Base-by-base conservation (phyloP, 2,329 filamentous ascomycete species). In the Aspergillus fischeri region DNA sequence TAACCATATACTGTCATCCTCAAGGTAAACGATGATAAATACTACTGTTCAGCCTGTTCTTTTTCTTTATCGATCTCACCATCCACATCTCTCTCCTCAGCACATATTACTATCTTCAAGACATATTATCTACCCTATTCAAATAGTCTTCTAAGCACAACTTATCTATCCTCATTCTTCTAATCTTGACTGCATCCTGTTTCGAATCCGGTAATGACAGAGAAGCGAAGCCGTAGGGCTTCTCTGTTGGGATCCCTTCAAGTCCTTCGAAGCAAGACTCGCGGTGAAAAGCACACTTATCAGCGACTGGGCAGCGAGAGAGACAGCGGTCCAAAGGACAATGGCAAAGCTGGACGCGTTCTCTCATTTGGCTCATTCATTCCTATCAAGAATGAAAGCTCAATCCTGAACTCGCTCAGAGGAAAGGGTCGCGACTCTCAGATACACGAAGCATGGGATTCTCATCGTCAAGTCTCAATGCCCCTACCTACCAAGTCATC, bases 171-270 rank as follows among this genome's bases (percentile, higher is more conserved):
- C 14, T 17, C 14, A 38, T 17, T 51, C 8, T 42, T 49, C 44
- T 53, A 38, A 14, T 44, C 27, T 44, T 44, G 41, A 9, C 10
- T 44, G 17, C n/a, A 21, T 41, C 24, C 35, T 24, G 27, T n/a
- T 4, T 42, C 28, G 10, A 17, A n/a, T 41, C 20, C 24, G 17
- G 54, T 4, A n/a, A 60, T 65, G 60, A 20, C 45, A 28, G 61
- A 60, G 50, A 55, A 59, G 20, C 44, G 53, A 14, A 49, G 49
- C 27, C 61, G 56, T 38, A 64, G 56, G 25, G 52, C 61, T 17
- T 65, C 63, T 1, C 20, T 68, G 5, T 42, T 55, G 29, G 49
- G 25, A 32, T 62, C 64, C 27, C 51, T 69, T 14, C 62, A 68
- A 20, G 52, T 52, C 3, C 53, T 69, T 35, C 61, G 57, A 32